phyloP scores from a whole-genome alignment of 768 basidiomycete genomes.

The Leucosporidium yakuticum region DNA sequence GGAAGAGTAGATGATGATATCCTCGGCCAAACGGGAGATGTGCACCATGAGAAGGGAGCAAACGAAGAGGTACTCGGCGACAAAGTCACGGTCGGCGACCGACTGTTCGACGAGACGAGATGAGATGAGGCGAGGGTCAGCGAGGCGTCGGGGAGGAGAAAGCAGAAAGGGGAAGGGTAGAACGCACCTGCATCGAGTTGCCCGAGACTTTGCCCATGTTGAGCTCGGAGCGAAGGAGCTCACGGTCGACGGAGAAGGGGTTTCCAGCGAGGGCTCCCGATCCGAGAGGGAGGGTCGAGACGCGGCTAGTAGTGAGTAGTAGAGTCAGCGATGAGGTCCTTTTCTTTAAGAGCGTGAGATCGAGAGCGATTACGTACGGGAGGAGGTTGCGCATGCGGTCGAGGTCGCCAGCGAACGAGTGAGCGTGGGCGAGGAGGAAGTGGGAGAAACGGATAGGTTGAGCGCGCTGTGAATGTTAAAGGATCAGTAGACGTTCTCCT shows the following conservation, averaged over 20 bases:
- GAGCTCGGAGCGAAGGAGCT: conserved; percentile 82
- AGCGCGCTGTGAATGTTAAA: conserved; percentile 58
- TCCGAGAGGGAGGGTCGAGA: conserved; percentile 89
- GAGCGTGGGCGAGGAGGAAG: conserved; percentile 87
- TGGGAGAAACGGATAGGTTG: conserved; percentile 99
- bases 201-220: conserved; percentile 82
- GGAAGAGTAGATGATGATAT: conserved; percentile 91
- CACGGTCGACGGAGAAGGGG: conserved; percentile 87
- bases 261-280: conserved; percentile 94
- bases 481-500: background rate
- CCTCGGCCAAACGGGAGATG: conserved; percentile 89
- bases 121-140: background rate
- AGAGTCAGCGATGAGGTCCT: conserved; percentile 37
- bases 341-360: background rate
- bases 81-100: conserved; percentile 93
- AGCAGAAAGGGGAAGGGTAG: background rate
- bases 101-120: conserved; percentile 51
- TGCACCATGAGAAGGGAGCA: conserved; percentile 85
- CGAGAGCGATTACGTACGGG: conserved; percentile 18
- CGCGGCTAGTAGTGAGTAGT: conserved; percentile 64
- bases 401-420: conserved; percentile 77
- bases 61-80: conserved; percentile 97
- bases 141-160: background rate
- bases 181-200: conserved; percentile 71
- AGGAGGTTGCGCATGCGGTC: conserved; percentile 36